Evolutionary conservation across 2,329 filamentous ascomycete genomes (phyloP).

Genomic region (Pyrenochaeta sp.): DNA sequence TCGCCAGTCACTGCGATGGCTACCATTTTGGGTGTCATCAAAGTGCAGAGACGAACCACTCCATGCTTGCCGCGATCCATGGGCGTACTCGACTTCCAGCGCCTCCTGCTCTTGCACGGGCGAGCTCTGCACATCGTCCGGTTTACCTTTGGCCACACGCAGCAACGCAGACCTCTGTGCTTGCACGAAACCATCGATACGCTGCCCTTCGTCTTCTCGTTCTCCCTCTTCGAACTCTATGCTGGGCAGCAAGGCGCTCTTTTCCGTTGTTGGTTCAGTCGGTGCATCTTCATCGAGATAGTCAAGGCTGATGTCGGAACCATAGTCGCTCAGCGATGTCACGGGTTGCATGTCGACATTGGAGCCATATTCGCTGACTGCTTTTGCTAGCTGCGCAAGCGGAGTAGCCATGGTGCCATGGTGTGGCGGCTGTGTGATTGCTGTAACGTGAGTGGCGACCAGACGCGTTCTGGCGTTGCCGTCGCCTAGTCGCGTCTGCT

Average conservation of each 20-base stretch:
- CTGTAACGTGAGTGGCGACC: slow-evolving; percentile 11
- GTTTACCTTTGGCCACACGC: slow-evolving; percentile 22
- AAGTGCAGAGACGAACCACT: slow-evolving; percentile 34
- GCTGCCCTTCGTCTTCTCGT: slow-evolving; percentile 25
- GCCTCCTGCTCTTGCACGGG: slow-evolving; percentile 30
- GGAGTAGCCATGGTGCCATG: slow-evolving; percentile 38
- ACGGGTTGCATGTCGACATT: slow-evolving; percentile 63
- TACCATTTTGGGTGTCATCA: not conserved
- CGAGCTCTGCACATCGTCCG: slow-evolving; percentile 24
- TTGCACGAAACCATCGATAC: slow-evolving; percentile 57
- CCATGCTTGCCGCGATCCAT: slow-evolving; percentile 45
- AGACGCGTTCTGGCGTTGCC: slow-evolving; percentile 13
- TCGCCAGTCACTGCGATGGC: slow-evolving; percentile 42
- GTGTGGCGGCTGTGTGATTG: slow-evolving; percentile 9
- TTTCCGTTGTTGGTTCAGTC: slow-evolving; percentile 11
- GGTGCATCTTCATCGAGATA: slow-evolving; percentile 68
- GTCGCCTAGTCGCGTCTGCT: slow-evolving; percentile 22
- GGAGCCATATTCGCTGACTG: slow-evolving; percentile 68
- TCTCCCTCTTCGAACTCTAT: slow-evolving; percentile 34
- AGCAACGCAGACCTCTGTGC: slow-evolving; percentile 37
- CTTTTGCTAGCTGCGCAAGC: slow-evolving; percentile 15
- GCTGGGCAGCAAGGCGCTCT: slow-evolving; percentile 22
- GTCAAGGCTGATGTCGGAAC: slow-evolving; percentile 64
- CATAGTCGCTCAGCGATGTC: slow-evolving; percentile 66
- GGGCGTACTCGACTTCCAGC: slow-evolving; percentile 56